Evolutionary conservation across 2,329 filamentous ascomycete genomes (phyloP), one percentile per base, ranked within the genome.

Genomic region (Fusarium anguioides): DNA sequence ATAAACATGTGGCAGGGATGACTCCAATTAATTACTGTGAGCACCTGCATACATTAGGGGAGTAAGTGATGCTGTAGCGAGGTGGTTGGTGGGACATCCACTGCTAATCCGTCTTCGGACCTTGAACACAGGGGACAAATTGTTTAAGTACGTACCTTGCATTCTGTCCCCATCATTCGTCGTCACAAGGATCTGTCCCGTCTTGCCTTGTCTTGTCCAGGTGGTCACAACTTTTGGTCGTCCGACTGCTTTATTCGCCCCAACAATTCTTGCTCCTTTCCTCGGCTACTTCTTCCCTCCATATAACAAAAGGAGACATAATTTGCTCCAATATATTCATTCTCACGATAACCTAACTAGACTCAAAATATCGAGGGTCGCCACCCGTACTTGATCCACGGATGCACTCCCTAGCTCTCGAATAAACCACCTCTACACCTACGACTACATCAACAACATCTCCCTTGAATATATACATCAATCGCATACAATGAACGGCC

Each of bases 401-500:
- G 60, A 66, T 70, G 67, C 67, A 66, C 50, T 39, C 29, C 59
- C 48, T 35, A 66, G 68, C 69, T 33, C 35, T 48, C 54, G 44
- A 55, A 60, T 55, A 55, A 57, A 37, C 45, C 20, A 36, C 27
- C 51, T 63, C 40, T 64, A 53, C 45, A 36, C 40, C 61, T 42
- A 24, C 36, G 40, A 37, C 41, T 48, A 39, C 29, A 33, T 33
- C 31, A 18, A 42, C 37, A 52, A 17, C 12, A 26, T 31, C 31
- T 31, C 53, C 52, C 56, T 35, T 51, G 54, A 48, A 54, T 55
- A 65, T 54, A 50, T 39, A 58, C 8, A 33, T 48, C 48, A 54
- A 60, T 60, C 72, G 68, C 77, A 60, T 37, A 78, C 64, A 69
- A 90, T 93, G 88, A 96, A 96, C 81, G 89, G 91, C 77, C 91